Base-by-base conservation (phyloP, 192 early-diverging fungal genomes). In the Backusella psychrophila region DNA sequence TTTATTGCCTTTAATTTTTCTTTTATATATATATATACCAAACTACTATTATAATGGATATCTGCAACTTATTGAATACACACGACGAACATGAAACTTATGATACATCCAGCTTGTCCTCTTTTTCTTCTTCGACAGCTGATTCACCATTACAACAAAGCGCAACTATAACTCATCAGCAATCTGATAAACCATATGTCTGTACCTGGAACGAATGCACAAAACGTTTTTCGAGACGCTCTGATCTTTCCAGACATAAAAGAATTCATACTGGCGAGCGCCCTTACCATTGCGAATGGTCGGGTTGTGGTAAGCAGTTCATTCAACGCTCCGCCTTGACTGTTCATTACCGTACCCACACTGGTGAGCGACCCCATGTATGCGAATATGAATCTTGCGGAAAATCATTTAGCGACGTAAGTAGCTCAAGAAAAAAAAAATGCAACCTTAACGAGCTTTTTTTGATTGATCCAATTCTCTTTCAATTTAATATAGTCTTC, bases 331-430 rank as follows among this genome's bases (percentile, higher is more conserved):
- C 87, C 3, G 87, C 87, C 7, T 76, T 90, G 74, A 87, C 85
- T 6, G 87, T 88, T 31, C 89, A 90, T 73, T 81, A 82, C 67
- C 86, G 89, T 59, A 90, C 89, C 14, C 89, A 90, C 70, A 89
- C 91, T 41, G 91, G 91, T 52, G 89, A 90, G 56, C 85, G 88
- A 72, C 91, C 91, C 35, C 89, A 91, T 73, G 75, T 83, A 31
- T 91, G 90, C 81, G 82, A 88, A 79, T 83, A 87, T 76, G 75
- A 76, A 35, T 79, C 77, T 72, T 93, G 92, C 75, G 86, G 84
- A 59, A 92, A 92, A 82, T 85, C 83, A 35, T 93, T 93, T 80
- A 91, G 89, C 69, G 90, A 91, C 56, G 85, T 86, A 84, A 78
- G 85, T 82, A 53, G 44, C 66, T 68, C 66, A 68, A 66, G 14